Percentiles rank a stretch among this genome's conserved stretches.
Conservation (phyloP, 768 basidiomycete species). For the Auricularia cornea region DNA sequence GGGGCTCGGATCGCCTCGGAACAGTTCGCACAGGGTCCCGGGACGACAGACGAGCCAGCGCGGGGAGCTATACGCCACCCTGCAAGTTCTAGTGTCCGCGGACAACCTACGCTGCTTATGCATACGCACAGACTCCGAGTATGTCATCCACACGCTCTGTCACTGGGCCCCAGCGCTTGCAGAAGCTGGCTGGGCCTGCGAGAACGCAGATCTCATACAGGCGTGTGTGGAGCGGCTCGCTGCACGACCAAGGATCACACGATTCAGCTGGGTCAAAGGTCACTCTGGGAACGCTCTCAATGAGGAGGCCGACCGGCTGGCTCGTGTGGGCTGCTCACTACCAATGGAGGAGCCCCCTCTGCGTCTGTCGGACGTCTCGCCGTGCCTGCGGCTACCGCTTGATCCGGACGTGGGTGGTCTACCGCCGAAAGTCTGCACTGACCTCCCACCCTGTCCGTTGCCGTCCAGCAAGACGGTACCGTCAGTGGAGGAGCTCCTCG, state of each 20-base stretch:
- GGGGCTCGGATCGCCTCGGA: not conserved
- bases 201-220: not conserved
- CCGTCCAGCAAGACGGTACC: not conserved
- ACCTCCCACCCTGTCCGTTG: too few relatives aligned
- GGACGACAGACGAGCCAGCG: not conserved
- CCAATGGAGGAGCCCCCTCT: too few relatives aligned
- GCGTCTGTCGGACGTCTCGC: too few relatives aligned
- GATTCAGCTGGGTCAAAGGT: not conserved
- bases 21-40: not conserved
- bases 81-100: not conserved
- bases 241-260: not conserved
- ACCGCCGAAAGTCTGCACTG: not conserved
- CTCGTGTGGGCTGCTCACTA: not conserved
- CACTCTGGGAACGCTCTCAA: not conserved
- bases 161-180: not conserved
- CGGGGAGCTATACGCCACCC: not conserved
- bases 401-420: too few relatives aligned
- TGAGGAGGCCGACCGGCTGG: not conserved
- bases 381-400: too few relatives aligned
- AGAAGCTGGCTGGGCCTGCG: not conserved
- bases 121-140: not conserved
- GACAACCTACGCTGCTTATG: not conserved
- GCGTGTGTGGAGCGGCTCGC: not conserved
- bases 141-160: not conserved
- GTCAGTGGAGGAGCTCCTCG: not conserved